Evolutionary conservation across 768 basidiomycete species (phyloP).

Genomic region (Collybia sp.): DNA sequence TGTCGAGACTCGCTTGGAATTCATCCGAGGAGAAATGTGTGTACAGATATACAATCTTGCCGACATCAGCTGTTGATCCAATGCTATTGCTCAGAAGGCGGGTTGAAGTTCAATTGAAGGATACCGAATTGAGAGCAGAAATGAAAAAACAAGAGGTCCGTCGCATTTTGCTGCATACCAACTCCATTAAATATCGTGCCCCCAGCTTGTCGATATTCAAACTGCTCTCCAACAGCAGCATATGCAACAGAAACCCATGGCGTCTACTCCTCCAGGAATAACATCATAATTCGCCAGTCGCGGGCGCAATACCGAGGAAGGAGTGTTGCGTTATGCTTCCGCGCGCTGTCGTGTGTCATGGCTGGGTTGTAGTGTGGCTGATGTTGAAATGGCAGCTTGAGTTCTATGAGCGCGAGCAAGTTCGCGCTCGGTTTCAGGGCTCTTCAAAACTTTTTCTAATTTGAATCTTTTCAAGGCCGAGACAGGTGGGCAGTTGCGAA

Average conservation of each 20-base stretch:
- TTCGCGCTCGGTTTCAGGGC: constrained; percentile 63
- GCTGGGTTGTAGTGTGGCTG: neutral
- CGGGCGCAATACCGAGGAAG: neutral
- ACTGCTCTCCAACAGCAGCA: constrained; percentile 43
- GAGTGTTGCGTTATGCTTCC: neutral
- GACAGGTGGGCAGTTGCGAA: constrained; percentile 78
- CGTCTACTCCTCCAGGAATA: constrained; percentile 1
- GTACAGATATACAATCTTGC: constrained; percentile 16
- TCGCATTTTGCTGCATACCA: constrained; percentile 5
- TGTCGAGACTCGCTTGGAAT: constrained; percentile 86
- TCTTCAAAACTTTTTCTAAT: constrained; percentile 60
- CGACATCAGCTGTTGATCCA: neutral
- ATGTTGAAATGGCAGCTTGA: constrained; percentile 6
- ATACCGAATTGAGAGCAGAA: constrained; percentile 70
- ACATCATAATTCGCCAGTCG: neutral
- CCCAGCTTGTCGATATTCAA: constrained; percentile 66
- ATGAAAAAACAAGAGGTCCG: constrained; percentile 78
- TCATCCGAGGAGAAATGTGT: constrained; percentile 86
- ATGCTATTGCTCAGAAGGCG: constrained; percentile 44
- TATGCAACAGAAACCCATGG: constrained; percentile 17
- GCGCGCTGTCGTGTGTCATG: neutral
- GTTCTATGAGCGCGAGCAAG: constrained; percentile 22
- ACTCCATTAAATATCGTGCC: constrained; percentile 9
- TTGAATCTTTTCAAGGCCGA: constrained; percentile 77
- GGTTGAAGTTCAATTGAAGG: constrained; percentile 78